Evolutionary conservation across 257 asterid genomes (phyloP), one percentile per base, ranked within the genome.

Genomic region (Nicotiana tabacum): DNA sequence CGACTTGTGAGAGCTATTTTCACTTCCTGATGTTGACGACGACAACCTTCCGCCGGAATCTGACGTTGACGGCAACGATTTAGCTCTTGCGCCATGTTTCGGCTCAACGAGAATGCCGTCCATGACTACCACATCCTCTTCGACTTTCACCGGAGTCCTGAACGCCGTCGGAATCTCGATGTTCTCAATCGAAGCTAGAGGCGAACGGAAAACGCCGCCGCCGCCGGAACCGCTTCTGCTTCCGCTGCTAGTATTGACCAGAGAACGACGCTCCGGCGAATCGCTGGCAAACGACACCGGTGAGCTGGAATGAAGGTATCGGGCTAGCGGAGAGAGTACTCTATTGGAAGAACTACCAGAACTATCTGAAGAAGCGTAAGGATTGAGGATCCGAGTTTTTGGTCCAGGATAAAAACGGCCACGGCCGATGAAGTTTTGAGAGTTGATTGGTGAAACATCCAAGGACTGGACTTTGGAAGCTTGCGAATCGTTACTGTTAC

Each of bases 41-140:
- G 88, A 84, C 62, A 64, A 78, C 68, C 89, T 82, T 68, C 72
- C 84, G 43, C 58, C 81, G 51, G 91, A 86, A 56, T 83, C 90
- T 11, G 85, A 84, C 62, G 91, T 61, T 67, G 80, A 33, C 29
- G 83, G 30, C 82, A 89, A 86, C 89, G 62, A 46, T 82, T 88
- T 89, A 17, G 32, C 33, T 80, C 78, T 60, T 60, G 77, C 77
- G 74, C 81, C 86, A 48, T 46, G 39, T 27, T 81, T 84, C 84
- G 87, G 78, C 78, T 88, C 87, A 12, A 92, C 88, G 55, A 92
- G 91, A 87, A 93, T 88, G 77, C 97, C 97, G 84, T 93, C 97
- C 95, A 93, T 93, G 33, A 94, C 95, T 60, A 93, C 83, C 61
- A 92, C 97, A 64, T 91, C 97, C 86, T 94, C 97, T 91, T 92